phyloP scores from a whole-genome alignment of 768 basidiomycete species.

The Pleurotus platypus region DNA sequence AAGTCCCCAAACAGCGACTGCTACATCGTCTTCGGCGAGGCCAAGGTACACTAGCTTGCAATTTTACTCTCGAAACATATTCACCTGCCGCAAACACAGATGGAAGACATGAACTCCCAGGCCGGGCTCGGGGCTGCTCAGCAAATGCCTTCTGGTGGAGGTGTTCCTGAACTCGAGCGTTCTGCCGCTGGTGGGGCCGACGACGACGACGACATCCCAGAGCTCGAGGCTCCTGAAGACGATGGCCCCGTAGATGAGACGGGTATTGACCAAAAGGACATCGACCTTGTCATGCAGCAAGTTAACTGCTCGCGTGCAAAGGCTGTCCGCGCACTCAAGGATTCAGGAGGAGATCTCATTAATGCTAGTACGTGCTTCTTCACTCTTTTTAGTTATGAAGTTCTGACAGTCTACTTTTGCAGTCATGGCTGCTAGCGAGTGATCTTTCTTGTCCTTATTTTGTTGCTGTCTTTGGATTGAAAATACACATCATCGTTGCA shows the following conservation, averaged over 20 bases:
- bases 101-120: slow-evolving; percentile 85
- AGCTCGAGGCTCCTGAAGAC: slow-evolving; percentile 78
- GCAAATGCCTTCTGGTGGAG: slow-evolving; percentile 59
- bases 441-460: slow-evolving; percentile 33
- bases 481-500: not conserved
- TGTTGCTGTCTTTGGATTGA: slow-evolving; percentile 19
- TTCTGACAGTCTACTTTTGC: slow-evolving; percentile 8
- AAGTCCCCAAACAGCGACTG: slow-evolving; percentile 96
- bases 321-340: slow-evolving; percentile 87
- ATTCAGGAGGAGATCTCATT: slow-evolving; percentile 91
- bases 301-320: slow-evolving; percentile 89
- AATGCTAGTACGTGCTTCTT: slow-evolving; percentile 78
- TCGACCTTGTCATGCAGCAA: slow-evolving; percentile 86
- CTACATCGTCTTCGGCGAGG: slow-evolving; percentile 99
- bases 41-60: slow-evolving; percentile 51
- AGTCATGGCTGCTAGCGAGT: slow-evolving; percentile 96
- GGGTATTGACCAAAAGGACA: slow-evolving; percentile 90
- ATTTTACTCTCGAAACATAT: not conserved
- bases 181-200: slow-evolving; percentile 52
- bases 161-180: slow-evolving; percentile 44
- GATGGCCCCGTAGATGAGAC: slow-evolving; percentile 83
- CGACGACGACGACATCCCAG: slow-evolving; percentile 81
- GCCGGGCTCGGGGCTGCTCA: slow-evolving; percentile 77
- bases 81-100: slow-evolving; percentile 31
- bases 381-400: not conserved